Evolutionary conservation across 2,329 filamentous ascomycete species (phyloP).

Genomic region (Aspergillus tanneri): DNA sequence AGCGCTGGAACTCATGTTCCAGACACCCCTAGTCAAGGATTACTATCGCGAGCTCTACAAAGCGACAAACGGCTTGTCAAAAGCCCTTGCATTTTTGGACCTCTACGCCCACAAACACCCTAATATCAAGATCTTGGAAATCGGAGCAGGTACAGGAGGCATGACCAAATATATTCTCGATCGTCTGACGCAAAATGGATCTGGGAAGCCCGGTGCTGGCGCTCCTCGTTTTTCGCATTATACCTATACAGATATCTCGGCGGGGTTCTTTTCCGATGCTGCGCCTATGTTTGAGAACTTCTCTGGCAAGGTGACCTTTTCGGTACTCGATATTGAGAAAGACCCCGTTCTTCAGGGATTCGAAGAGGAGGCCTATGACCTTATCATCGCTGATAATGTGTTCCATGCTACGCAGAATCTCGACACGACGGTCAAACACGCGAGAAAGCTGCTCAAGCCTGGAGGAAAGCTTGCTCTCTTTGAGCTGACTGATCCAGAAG

Average conservation of each 20-base stretch:
- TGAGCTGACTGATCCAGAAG: slow-evolving; percentile 2
- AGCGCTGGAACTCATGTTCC: background rate
- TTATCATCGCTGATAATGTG: slow-evolving; percentile 13
- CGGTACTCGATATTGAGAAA: slow-evolving; percentile 10
- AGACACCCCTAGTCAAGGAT: background rate
- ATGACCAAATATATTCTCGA: background rate
- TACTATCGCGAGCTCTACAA: slow-evolving; percentile 1
- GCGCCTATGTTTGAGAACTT: background rate
- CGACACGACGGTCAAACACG: background rate
- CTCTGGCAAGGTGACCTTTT: background rate
- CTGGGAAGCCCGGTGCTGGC: background rate
- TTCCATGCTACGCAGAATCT: slow-evolving; percentile 8
- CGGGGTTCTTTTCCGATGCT: background rate
- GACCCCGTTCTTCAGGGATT: slow-evolving; percentile 14
- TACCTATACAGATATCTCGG: background rate
- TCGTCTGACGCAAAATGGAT: background rate
- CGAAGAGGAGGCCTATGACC: slow-evolving; percentile 11
- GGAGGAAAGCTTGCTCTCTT: slow-evolving; percentile 11
- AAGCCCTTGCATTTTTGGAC: background rate
- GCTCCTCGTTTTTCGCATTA: background rate
- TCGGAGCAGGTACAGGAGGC: slow-evolving; percentile 7
- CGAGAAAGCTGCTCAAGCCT: slow-evolving; percentile 9
- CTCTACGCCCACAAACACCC: background rate
- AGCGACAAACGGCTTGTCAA: background rate
- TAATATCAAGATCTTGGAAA: slow-evolving; percentile 5